Base-by-base conservation (phyloP, 495 filamentous ascomycete species). In the Monascus purpureus region DNA sequence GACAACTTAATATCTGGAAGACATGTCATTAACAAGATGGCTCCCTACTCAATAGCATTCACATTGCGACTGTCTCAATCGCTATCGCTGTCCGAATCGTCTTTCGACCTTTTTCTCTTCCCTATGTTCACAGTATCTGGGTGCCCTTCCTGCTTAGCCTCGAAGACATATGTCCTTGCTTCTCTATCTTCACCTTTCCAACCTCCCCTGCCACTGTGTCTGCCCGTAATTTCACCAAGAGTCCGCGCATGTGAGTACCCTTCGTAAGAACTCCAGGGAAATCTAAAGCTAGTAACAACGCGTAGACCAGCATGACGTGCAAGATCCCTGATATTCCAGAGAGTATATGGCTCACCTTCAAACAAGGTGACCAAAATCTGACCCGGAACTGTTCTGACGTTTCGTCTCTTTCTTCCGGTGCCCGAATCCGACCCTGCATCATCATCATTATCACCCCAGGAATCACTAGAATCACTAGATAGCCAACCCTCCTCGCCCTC, bases 291-390 rank as follows among this genome's bases (percentile, higher is more conserved):
- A 33, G 73, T 63, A 33, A 74, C 65, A 31, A 93, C 81, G 29
- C 67, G 64, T 29, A 95, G 59, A 13, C 83, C 86, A 6, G 67
- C 65, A 55, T 92, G 82, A 3, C 84, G 63, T 3, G 75, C 90
- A 13, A 97, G 59, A 52, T 93, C 85, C 13, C 75, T 71, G 19
- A 95, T 71, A 53, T 96, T 93, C 90, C 90, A 97, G 8, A 94
- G 65, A 6, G 82, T 85, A 52, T 97, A 97, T 1, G 88, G 90
- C 47, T 88, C 75, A 24, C 78, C 80, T 53, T 94, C 87, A 49
- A 97, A 96, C 4, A 95, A 52, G 1, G 86, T 92, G 1, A 96
- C 75, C 13, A 93, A 47, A 25, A 95, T 79, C 23, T 72, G 72
- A 2, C 84, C 83, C 6, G 55, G 48, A 3, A 48, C 58, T 7